phyloP scores from a whole-genome alignment of 2,329 filamentous ascomycete species.

The Helotiales sp. region DNA sequence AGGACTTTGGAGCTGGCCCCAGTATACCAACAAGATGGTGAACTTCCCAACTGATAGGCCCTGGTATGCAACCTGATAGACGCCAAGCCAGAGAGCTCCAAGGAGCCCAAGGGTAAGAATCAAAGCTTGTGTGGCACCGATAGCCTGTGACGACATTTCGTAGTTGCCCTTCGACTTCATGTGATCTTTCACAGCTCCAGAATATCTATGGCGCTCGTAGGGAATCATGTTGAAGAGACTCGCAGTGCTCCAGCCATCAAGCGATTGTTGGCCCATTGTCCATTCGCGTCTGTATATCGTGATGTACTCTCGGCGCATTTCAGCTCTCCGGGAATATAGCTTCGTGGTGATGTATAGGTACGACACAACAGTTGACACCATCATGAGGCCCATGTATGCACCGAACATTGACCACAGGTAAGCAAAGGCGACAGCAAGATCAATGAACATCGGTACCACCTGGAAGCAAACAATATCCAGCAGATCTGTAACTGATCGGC shows the following conservation, averaged over 20 bases:
- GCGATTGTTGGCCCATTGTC: constrained; percentile 45
- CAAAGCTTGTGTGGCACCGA: constrained; percentile 59
- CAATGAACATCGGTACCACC: constrained; percentile 64
- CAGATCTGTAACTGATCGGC: constrained; percentile 61
- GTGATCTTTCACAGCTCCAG: constrained; percentile 45
- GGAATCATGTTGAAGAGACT: constrained; percentile 59
- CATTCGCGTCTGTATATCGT: constrained; percentile 43
- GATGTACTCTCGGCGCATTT: constrained; percentile 45
- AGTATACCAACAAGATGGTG: constrained; percentile 69
- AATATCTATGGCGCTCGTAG: constrained; percentile 59
- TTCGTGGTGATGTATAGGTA: constrained; percentile 58
- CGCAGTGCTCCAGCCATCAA: constrained; percentile 48
- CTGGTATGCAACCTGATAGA: constrained; percentile 45
- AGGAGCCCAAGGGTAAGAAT: constrained; percentile 56
- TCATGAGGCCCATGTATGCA: constrained; percentile 59
- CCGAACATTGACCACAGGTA: constrained; percentile 68
- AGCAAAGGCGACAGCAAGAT: constrained; percentile 63
- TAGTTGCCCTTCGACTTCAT: constrained; percentile 45
- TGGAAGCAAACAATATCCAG: constrained; percentile 64
- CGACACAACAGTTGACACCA: constrained; percentile 51
- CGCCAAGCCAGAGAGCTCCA: constrained; percentile 44
- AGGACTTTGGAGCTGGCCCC: constrained; percentile 54
- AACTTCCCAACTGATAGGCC: constrained; percentile 62
- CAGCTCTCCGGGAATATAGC: constrained; percentile 41
- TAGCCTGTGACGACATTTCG: constrained; percentile 44